A percentile compares a stretch with the other conserved stretches of the same genome.
Evolutionary conservation across 306 rosid species (phyloP).

Genomic region (Cucurbita moschata): DNA sequence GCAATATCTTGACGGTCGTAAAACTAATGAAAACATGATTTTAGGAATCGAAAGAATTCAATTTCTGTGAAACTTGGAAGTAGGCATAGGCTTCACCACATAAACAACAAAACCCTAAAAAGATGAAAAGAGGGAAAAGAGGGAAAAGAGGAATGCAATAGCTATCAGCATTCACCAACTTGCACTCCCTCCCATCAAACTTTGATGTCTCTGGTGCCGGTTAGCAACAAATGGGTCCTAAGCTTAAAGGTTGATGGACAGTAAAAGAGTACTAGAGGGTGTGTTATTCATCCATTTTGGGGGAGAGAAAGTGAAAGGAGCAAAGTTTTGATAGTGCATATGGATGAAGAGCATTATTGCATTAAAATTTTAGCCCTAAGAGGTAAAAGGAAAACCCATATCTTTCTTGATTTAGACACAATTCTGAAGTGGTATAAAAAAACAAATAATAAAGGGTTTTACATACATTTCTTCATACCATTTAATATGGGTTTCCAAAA

Average conservation of each 20-base stretch:
- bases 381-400: not conserved
- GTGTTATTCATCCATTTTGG: not conserved
- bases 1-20: too few species aligned
- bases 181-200: not conserved
- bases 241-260: not conserved
- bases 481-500: not conserved
- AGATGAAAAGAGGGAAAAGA: not conserved
- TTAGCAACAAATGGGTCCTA: conserved; percentile 1
- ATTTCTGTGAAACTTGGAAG: not conserved
- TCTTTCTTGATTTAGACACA: conserved; percentile 1
- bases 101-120: not conserved
- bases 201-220: not conserved
- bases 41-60: not conserved
- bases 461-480: not conserved
- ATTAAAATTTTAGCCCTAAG: not conserved
- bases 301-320: not conserved
- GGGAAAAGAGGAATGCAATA: not conserved
- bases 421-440: not conserved
- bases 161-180: conserved; percentile 2
- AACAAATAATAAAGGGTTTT: not conserved
- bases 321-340: not conserved
- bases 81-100: not conserved
- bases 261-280: not conserved
- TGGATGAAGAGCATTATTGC: not conserved
- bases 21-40: too few species aligned